These are phyloP conservation scores for Fusarium penzigii DNA, from an alignment of 2,329 filamentous ascomycete species.

Conservation along the genomic window DNA sequence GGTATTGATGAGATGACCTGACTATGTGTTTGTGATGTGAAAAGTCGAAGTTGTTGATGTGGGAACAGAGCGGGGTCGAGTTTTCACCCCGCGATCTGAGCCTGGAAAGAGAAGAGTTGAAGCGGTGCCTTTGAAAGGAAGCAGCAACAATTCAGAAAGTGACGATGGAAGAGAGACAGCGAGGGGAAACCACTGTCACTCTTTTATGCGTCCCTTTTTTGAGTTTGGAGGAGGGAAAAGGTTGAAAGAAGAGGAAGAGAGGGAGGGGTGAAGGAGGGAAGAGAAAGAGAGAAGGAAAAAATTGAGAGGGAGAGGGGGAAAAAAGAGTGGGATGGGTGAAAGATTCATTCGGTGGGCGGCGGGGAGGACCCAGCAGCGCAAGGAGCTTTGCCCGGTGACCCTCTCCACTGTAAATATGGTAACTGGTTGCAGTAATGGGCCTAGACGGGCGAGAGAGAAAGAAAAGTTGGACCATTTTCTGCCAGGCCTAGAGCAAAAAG, in stretches of 20 bases:
- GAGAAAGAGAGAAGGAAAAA: conserved; percentile 24
- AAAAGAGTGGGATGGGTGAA: conserved; percentile 1
- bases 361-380: too few species aligned
- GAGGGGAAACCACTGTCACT: conserved; percentile 41
- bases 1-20: conserved; percentile 62
- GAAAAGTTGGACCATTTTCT: conserved; percentile 20
- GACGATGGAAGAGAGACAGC: conserved; percentile 42
- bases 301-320: conserved; percentile 27
- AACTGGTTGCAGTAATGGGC: conserved; percentile 10
- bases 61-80: conserved; percentile 48
- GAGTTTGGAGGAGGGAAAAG: conserved; percentile 19
- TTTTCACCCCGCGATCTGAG: conserved; percentile 42
- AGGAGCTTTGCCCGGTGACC: not conserved
- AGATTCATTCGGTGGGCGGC: conserved; percentile 25
- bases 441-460: not conserved
- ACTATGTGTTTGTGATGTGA: conserved; percentile 35
- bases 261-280: conserved; percentile 18
- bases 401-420: not conserved
- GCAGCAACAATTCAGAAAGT: conserved; percentile 31
- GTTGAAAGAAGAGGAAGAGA: conserved; percentile 26
- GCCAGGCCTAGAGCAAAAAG: conserved; percentile 9
- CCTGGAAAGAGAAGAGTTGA: conserved; percentile 27
- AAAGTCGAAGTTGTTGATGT: conserved; percentile 39
- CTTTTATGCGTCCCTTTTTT: conserved; percentile 40
- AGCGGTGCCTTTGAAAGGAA: conserved; percentile 27